Conservation (phyloP, 2,329 filamentous ascomycete species). For the Trichoderma semiorbis region DNA sequence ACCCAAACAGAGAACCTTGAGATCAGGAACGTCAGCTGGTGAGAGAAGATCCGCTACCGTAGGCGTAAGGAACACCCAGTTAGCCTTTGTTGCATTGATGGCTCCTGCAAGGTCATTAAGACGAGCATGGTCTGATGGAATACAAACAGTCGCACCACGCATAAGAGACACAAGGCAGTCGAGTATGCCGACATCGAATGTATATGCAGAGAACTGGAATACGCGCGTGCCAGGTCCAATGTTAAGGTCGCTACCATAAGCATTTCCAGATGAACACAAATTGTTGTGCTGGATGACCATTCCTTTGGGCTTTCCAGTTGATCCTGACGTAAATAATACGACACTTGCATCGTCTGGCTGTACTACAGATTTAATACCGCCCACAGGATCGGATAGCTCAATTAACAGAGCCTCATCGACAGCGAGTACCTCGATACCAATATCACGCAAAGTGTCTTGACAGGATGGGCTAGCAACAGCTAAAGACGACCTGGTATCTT, state of each 20-base stretch:
- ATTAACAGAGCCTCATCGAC: conserved; percentile 15
- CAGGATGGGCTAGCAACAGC: conserved; percentile 2
- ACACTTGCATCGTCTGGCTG: conserved; percentile 10
- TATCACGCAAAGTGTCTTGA: not conserved
- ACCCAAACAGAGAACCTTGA: conserved; percentile 16
- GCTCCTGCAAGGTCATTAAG: conserved; percentile 19
- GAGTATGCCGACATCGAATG: conserved; percentile 22
- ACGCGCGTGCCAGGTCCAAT: conserved; percentile 16
- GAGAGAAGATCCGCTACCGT: conserved; percentile 21
- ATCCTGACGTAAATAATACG: conserved; percentile 17
- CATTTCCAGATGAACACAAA: conserved; percentile 14
- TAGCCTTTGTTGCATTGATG: conserved; percentile 16
- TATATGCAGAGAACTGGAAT: conserved; percentile 23
- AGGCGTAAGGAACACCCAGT: conserved; percentile 20
- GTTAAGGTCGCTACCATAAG: conserved; percentile 10
- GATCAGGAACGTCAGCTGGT: conserved; percentile 2
- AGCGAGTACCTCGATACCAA: not conserved
- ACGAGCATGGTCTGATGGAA: conserved; percentile 22
- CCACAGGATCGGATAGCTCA: conserved; percentile 9
- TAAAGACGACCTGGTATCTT: conserved; percentile 6
- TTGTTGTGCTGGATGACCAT: conserved; percentile 16
- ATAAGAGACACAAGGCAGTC: conserved; percentile 22
- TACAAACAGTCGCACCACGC: conserved; percentile 22
- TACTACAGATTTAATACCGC: not conserved
- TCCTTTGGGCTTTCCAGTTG: conserved; percentile 6